These are phyloP conservation scores for Diaporthe capsici DNA, from an alignment of 2,329 filamentous ascomycete species.

Conservation along the genomic window DNA sequence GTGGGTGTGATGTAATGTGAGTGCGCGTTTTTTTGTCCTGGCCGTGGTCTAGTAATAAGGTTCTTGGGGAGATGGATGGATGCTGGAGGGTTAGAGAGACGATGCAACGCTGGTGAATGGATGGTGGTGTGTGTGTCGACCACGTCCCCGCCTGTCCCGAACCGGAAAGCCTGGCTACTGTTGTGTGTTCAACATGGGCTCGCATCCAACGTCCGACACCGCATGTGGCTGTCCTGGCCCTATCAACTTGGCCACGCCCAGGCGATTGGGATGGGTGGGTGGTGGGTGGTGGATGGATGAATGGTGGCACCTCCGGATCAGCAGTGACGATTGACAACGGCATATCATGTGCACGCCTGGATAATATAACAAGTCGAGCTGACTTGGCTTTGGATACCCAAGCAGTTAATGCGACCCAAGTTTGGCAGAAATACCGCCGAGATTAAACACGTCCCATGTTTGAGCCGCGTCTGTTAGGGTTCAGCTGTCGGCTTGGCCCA, in stretches of 20 bases:
- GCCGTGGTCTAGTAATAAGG: background rate
- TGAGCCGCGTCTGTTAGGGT: constrained; percentile 28
- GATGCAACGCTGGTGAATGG: constrained; percentile 19
- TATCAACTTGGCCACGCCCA: background rate
- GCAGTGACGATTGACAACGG: background rate
- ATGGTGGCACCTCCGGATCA: background rate
- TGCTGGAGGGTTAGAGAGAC: background rate
- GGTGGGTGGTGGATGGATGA: background rate
- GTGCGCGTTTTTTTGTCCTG: too few species aligned
- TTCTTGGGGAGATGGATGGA: background rate
- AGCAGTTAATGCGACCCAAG: background rate
- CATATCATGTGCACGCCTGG: constrained; percentile 4
- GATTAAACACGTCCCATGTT: constrained; percentile 17
- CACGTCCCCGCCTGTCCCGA: constrained; percentile 24
- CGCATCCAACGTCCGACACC: constrained; percentile 24
- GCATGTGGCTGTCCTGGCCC: constrained; percentile 10
- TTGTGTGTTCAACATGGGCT: background rate
- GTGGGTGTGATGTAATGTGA: too few species aligned
- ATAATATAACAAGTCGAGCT: background rate
- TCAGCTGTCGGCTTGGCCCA: constrained; percentile 33
- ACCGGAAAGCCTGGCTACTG: constrained; percentile 9
- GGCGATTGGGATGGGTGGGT: background rate
- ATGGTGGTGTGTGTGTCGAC: background rate
- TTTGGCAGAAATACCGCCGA: constrained; percentile 27
- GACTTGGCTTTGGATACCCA: background rate